phyloP scores from a whole-genome alignment of 202 grass and related monocot genomes.

The Zizania palustris region DNA sequence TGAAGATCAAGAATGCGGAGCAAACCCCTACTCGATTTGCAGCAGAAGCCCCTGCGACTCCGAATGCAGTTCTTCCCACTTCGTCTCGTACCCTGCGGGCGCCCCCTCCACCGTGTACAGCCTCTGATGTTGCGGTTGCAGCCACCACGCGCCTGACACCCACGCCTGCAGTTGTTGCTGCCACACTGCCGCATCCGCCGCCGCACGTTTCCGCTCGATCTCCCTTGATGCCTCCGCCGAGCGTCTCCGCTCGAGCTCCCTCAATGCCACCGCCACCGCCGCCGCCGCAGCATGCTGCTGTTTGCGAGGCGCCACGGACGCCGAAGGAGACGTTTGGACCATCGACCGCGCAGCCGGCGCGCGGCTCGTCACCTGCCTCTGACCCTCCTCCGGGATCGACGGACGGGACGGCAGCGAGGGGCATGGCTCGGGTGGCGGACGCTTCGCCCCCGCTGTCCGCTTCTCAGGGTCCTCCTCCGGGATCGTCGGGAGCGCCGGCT shows the following conservation, averaged over 20 bases:
- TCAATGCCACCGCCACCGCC: slow-evolving; percentile 5
- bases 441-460: background rate
- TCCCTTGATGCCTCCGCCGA: background rate
- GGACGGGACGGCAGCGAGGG: background rate
- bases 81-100: slow-evolving; percentile 58
- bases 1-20: slow-evolving; percentile 4
- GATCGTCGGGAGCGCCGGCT: slow-evolving; percentile 22
- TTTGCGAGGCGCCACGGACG: background rate
- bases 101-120: slow-evolving; percentile 58
- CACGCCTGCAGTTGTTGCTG: slow-evolving; percentile 16
- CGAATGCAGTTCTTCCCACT: slow-evolving; percentile 77
- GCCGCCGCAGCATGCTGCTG: slow-evolving; percentile 7
- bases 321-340: background rate
- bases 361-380: no score
- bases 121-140: slow-evolving; percentile 42
- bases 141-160: slow-evolving; percentile 15
- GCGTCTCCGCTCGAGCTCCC: slow-evolving; percentile 9
- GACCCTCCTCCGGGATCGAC: background rate
- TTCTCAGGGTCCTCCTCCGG: slow-evolving; percentile 8
- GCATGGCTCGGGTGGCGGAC: background rate
- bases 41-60: slow-evolving; percentile 69
- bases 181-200: slow-evolving; percentile 16
- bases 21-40: slow-evolving; percentile 66
- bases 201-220: slow-evolving; percentile 1
- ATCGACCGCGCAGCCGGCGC: background rate